Conservation (phyloP, 768 basidiomycete species). For the Gyrodon lividus region DNA sequence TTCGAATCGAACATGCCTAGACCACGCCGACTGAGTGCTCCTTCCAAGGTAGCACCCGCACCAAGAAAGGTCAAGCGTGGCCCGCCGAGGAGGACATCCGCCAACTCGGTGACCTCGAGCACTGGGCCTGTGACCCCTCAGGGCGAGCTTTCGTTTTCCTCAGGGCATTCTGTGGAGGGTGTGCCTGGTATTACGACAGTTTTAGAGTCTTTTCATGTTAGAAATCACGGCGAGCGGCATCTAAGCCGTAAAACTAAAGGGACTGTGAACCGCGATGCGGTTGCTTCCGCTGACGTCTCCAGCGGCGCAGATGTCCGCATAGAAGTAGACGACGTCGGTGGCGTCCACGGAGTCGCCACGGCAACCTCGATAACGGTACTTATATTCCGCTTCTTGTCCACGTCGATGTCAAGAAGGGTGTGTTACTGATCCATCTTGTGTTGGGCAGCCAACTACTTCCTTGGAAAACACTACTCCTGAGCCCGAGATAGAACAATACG, state of each 20-base stretch:
- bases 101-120: constrained; percentile 20
- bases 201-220: constrained; percentile 19
- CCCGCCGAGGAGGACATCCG: constrained; percentile 20
- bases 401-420: constrained; percentile 13
- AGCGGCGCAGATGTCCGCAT: constrained; percentile 7
- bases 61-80: constrained; percentile 11
- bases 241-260: constrained; percentile 15
- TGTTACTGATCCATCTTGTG: constrained; percentile 18
- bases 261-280: background rate
- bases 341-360: constrained; percentile 23
- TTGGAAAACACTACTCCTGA: constrained; percentile 15
- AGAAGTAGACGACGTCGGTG: constrained; percentile 16
- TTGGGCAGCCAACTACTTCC: constrained; percentile 23
- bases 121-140: constrained; percentile 22
- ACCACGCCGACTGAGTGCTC: constrained; percentile 32
- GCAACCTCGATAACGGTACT: constrained; percentile 32
- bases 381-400: constrained; percentile 17
- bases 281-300: background rate
- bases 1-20: constrained; percentile 41
- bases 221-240: constrained; percentile 15
- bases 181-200: constrained; percentile 32
- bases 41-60: constrained; percentile 12
- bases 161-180: background rate
- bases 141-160: constrained; percentile 13
- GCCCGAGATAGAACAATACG: constrained; percentile 5